These are phyloP conservation scores for Dioszegia aurantiaca DNA, from an alignment of 768 basidiomycete genomes.

Conservation along the genomic window DNA sequence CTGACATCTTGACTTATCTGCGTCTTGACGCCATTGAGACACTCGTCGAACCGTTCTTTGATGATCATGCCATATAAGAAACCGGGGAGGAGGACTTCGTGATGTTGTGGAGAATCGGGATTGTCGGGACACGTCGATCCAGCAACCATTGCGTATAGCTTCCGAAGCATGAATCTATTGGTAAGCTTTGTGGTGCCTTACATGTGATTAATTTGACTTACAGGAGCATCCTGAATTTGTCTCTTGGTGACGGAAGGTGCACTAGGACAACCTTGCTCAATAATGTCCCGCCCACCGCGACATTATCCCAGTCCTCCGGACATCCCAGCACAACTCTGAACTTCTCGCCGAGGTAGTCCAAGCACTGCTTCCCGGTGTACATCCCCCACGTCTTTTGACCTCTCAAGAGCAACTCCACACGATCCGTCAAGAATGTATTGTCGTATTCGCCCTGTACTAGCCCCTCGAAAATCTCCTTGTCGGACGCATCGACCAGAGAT, in stretches of 20 bases:
- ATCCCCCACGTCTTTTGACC: conserved; percentile 92
- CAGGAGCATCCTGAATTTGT: conserved; percentile 94
- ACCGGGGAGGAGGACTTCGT: conserved; percentile 93
- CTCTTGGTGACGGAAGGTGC: conserved; percentile 77
- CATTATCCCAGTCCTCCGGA: conserved; percentile 91
- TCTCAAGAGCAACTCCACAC: conserved; percentile 86
- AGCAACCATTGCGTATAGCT: conserved; percentile 86
- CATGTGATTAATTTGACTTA: conserved; percentile 55
- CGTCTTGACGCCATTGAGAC: conserved; percentile 61
- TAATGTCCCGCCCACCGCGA: conserved; percentile 74
- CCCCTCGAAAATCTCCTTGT: conserved; percentile 94
- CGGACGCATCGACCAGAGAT: conserved; percentile 82
- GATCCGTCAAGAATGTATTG: conserved; percentile 95
- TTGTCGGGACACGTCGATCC: conserved; percentile 88
- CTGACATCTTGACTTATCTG: conserved; percentile 72
- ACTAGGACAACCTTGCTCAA: conserved; percentile 83
- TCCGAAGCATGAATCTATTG: conserved; percentile 90
- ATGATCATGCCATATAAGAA: conserved; percentile 93
- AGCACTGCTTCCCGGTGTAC: conserved; percentile 81
- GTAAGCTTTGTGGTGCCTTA: background rate
- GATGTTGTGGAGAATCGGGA: conserved; percentile 97
- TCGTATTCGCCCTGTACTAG: conserved; percentile 95
- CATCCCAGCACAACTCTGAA: conserved; percentile 85
- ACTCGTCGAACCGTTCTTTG: conserved; percentile 93
- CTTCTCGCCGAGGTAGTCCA: conserved; percentile 93